These are phyloP conservation scores for Fusarium camptoceras DNA, from an alignment of 2,329 filamentous ascomycete species.

Conservation along the genomic window DNA sequence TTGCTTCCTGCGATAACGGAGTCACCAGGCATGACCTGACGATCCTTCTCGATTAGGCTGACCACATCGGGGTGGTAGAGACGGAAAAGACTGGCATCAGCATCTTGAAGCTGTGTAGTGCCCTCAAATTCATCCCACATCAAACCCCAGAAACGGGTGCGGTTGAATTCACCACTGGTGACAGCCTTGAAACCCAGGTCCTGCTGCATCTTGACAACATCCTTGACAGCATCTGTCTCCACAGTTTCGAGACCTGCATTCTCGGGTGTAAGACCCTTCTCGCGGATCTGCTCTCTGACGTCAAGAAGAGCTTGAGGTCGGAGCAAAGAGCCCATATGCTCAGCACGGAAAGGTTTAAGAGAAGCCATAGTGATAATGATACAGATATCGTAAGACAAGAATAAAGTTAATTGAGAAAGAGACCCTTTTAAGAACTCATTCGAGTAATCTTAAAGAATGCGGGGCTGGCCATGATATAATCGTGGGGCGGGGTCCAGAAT, in stretches of 20 bases:
- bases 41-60: conserved; percentile 63
- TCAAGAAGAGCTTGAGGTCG: conserved; percentile 65
- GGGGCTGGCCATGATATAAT: conserved; percentile 24
- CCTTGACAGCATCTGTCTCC: conserved; percentile 64
- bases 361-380: conserved; percentile 29
- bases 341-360: conserved; percentile 74
- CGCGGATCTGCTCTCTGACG: conserved; percentile 49
- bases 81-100: conserved; percentile 64
- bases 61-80: conserved; percentile 68
- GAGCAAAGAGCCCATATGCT: conserved; percentile 80
- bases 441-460: conserved; percentile 11
- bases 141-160: conserved; percentile 59
- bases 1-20: conserved; percentile 64
- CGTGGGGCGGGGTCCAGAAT: conserved; percentile 25
- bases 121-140: conserved; percentile 67
- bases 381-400: background rate
- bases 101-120: conserved; percentile 61
- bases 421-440: background rate
- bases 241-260: conserved; percentile 67
- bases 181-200: conserved; percentile 74
- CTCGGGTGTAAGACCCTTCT: conserved; percentile 57
- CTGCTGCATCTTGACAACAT: conserved; percentile 76
- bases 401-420: background rate
- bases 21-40: conserved; percentile 67
- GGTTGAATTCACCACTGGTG: conserved; percentile 77